phyloP scores from a whole-genome alignment of 129 eudicot species.

The Chrysanthemum makinoi region DNA sequence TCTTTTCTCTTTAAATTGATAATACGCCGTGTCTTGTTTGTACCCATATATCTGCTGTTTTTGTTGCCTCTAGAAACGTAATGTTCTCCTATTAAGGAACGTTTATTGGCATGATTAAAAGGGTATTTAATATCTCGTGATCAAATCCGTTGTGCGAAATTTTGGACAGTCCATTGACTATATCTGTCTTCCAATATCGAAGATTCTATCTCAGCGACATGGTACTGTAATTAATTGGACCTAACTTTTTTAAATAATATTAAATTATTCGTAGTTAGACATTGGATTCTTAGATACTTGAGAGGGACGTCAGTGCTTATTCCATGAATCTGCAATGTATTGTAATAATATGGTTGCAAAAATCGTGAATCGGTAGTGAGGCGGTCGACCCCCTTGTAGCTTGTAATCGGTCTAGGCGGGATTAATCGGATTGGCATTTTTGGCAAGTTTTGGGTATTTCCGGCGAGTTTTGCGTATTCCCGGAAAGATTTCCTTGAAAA shows the following conservation, averaged over 20 bases:
- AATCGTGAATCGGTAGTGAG: too few relatives aligned
- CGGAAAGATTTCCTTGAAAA: too few relatives aligned
- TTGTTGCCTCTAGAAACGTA: background rate
- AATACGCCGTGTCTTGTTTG: background rate
- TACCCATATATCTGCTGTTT: slow-evolving; percentile 9
- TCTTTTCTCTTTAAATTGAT: background rate
- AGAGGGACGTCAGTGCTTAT: background rate
- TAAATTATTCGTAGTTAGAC: background rate
- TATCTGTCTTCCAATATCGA: slow-evolving; percentile 4
- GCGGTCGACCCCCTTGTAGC: too few relatives aligned
- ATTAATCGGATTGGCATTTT: too few relatives aligned
- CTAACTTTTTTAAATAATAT: background rate
- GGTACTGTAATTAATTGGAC: slow-evolving; percentile 2
- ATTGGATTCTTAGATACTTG: background rate
- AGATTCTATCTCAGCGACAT: background rate
- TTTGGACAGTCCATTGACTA: slow-evolving; percentile 5
- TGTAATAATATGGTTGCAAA: too few relatives aligned
- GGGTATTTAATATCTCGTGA: background rate
- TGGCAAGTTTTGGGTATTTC: too few relatives aligned
- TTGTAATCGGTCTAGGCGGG: too few relatives aligned
- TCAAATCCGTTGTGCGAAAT: slow-evolving; percentile 1
- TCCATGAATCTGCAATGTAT: background rate
- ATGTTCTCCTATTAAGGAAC: background rate
- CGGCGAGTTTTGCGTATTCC: too few relatives aligned
- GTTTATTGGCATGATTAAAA: background rate